These are phyloP conservation scores for Eragrostis tef DNA, from an alignment of 202 grass and related monocot genomes.

Conservation along the genomic window DNA sequence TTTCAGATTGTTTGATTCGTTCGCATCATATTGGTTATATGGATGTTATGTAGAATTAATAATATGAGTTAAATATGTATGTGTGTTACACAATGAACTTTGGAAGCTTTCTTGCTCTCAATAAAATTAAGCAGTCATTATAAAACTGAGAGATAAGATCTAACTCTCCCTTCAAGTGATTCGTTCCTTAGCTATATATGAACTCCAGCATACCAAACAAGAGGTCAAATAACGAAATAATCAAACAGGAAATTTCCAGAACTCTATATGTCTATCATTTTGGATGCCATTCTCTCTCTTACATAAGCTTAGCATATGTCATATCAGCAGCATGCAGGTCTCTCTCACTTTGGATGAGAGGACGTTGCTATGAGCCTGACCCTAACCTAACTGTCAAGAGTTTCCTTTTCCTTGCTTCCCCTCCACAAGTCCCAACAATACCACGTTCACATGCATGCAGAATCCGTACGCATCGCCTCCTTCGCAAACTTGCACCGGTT, in stretches of 20 bases:
- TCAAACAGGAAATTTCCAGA: not conserved
- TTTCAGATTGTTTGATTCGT: not conserved
- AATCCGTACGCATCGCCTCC: not conserved
- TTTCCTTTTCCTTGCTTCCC: slow-evolving; percentile 51
- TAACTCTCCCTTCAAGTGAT: not conserved
- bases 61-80: too few species aligned
- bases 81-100: too few species aligned
- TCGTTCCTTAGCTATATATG: not conserved
- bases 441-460: slow-evolving; percentile 27
- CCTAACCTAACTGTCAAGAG: slow-evolving; percentile 46
- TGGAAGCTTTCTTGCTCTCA: not conserved
- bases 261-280: not conserved
- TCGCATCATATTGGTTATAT: not conserved
- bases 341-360: not conserved
- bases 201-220: not conserved
- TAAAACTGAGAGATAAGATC: not conserved
- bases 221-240: too few species aligned
- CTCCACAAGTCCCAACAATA: slow-evolving; percentile 14
- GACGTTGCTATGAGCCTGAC: slow-evolving; percentile 39
- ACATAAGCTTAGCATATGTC: slow-evolving; percentile 10
- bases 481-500: slow-evolving; percentile 36
- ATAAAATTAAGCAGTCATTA: not conserved
- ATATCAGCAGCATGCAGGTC: slow-evolving; percentile 6
- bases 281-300: not conserved
- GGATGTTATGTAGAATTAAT: too few species aligned